Conservation (phyloP, 2,329 filamentous ascomycete species). For the Coniochaeta sp. region DNA sequence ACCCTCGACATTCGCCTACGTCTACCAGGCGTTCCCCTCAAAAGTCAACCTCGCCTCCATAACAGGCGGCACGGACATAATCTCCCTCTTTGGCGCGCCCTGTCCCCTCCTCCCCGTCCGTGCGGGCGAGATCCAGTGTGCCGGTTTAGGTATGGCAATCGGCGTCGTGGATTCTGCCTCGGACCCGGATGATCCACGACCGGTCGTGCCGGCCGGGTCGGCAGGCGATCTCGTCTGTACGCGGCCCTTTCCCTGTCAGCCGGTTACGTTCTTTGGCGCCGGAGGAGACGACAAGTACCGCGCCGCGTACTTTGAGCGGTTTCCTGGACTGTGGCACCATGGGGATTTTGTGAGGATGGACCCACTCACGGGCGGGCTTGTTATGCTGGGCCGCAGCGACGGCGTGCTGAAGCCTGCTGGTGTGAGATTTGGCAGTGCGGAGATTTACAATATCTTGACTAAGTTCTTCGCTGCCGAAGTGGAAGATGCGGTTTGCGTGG, state of each 20-base stretch:
- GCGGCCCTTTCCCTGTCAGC: conserved; percentile 82
- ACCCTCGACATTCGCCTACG: conserved; percentile 85
- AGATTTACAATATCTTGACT: conserved; percentile 93
- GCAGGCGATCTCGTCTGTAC: conserved; percentile 86
- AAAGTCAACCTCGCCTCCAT: conserved; percentile 86
- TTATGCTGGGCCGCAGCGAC: conserved; percentile 89
- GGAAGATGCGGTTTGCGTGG: conserved; percentile 83
- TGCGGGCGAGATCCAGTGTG: conserved; percentile 68
- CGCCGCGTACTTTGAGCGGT: conserved; percentile 81
- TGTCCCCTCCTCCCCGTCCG: conserved; percentile 68
- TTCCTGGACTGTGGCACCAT: conserved; percentile 78
- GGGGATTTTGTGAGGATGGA: conserved; percentile 81
- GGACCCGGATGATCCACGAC: conserved; percentile 39
- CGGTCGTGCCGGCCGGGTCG: conserved; percentile 47
- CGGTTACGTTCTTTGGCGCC: conserved; percentile 77
- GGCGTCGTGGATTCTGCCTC: conserved; percentile 48
- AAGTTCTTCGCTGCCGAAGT: conserved; percentile 72
- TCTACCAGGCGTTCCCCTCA: conserved; percentile 75
- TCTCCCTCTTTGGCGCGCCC: conserved; percentile 86
- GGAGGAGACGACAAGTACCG: conserved; percentile 69
- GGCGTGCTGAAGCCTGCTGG: conserved; percentile 89
- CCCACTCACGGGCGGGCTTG: conserved; percentile 63
- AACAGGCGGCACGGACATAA: conserved; percentile 93
- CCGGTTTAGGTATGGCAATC: conserved; percentile 74
- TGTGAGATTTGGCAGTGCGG: conserved; percentile 84